phyloP scores from a whole-genome alignment of 805 yeast genomes.

The Yamadazyma philogaea region DNA sequence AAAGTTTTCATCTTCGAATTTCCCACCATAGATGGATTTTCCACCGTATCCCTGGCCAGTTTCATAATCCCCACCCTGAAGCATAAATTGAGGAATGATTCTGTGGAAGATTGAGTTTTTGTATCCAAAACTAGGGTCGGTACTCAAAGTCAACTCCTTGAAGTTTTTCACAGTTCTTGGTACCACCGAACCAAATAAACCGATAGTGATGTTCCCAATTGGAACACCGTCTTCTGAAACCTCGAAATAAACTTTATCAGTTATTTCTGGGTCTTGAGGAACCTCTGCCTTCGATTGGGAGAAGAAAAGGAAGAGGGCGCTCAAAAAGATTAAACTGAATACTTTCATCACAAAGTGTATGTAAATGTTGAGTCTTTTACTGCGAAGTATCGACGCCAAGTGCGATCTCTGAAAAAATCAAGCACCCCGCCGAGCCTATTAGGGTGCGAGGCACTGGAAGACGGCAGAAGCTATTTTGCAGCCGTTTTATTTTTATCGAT shows the following conservation, averaged over 20 bases:
- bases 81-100: constrained; percentile 47
- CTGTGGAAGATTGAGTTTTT: constrained; percentile 45
- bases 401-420: neutral
- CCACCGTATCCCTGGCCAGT: constrained; percentile 47
- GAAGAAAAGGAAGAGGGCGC: constrained; percentile 11
- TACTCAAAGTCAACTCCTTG: constrained; percentile 79
- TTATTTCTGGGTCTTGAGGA: constrained; percentile 52
- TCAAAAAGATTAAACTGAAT: constrained; percentile 11
- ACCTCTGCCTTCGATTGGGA: constrained; percentile 8
- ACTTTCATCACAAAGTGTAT: constrained; percentile 16
- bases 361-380: too few species aligned
- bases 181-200: constrained; percentile 83
- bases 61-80: constrained; percentile 50
- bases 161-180: constrained; percentile 97
- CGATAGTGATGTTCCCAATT: constrained; percentile 82
- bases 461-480: neutral
- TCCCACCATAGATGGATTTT: constrained; percentile 59
- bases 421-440: neutral
- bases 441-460: neutral
- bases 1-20: constrained; percentile 78
- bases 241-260: constrained; percentile 84
- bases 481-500: too few species aligned
- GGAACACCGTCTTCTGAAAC: constrained; percentile 72
- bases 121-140: constrained; percentile 43
- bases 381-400: neutral